phyloP scores from a whole-genome alignment of 208 protist genomes.

The Acanthamoeba lenticulata region DNA sequence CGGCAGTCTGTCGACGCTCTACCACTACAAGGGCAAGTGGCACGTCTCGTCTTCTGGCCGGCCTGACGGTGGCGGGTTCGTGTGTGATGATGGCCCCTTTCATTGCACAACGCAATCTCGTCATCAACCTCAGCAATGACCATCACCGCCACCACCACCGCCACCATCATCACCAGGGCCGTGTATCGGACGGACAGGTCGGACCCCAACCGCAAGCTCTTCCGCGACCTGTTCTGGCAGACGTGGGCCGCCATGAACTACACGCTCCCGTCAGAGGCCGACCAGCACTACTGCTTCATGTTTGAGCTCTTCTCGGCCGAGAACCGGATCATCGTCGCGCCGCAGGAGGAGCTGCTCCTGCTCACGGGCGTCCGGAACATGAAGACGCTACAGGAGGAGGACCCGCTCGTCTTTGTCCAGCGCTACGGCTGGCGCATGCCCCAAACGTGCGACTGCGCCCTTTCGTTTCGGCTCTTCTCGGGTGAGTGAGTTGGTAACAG shows the following conservation, averaged over 20 bases:
- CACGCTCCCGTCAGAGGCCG: not conserved
- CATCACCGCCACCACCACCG: too few species aligned
- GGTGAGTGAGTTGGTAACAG: not conserved
- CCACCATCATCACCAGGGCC: too few species aligned
- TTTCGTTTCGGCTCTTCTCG: not conserved
- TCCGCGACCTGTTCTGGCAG: conserved; percentile 18
- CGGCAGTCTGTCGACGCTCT: conserved; percentile 9
- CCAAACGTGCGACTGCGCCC: not conserved
- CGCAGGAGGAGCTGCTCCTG: not conserved
- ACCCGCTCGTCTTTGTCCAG: not conserved
- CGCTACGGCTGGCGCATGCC: conserved; percentile 3
- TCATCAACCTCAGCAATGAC: too few species aligned
- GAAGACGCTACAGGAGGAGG: not conserved
- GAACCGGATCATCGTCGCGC: not conserved
- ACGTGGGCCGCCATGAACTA: not conserved
- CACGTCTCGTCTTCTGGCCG: not conserved
- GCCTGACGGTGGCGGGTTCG: not conserved
- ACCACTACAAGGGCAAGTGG: conserved; percentile 28
- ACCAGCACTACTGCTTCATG: conserved; percentile 36
- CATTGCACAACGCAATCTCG: not conserved
- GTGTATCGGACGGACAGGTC: not conserved
- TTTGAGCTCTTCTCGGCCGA: conserved; percentile 42
- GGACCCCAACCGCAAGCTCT: not conserved
- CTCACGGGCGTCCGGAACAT: conserved; percentile 33
- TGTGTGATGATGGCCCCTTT: not conserved